phyloP scores from a whole-genome alignment of 805 yeast species.

The Spathaspora boniae region DNA sequence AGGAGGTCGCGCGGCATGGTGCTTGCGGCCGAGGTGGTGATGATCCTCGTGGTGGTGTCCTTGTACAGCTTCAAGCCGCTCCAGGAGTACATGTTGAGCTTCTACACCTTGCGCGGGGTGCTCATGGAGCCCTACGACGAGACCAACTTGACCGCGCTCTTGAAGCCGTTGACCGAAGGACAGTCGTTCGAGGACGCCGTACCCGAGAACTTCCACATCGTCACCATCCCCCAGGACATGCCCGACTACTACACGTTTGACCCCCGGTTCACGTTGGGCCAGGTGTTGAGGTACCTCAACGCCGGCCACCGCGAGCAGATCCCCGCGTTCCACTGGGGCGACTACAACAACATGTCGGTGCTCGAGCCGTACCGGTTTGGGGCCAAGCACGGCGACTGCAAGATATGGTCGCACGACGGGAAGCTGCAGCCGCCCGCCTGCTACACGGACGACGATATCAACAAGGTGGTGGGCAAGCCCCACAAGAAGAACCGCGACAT shows the following conservation, averaged over 20 bases:
- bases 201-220: too few relatives aligned
- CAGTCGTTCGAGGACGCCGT: too few relatives aligned
- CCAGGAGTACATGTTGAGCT: too few relatives aligned
- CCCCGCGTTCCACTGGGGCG: conserved; percentile 33
- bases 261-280: conserved; percentile 26
- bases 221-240: too few relatives aligned
- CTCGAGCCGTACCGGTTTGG: conserved; percentile 15
- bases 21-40: too few relatives aligned
- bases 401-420: conserved; percentile 14
- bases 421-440: conserved; percentile 14
- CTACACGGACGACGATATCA: conserved; percentile 24
- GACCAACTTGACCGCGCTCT: too few relatives aligned
- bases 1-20: too few relatives aligned
- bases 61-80: too few relatives aligned
- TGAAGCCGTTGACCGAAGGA: too few relatives aligned
- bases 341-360: conserved; percentile 22
- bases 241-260: conserved; percentile 18
- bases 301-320: conserved; percentile 6
- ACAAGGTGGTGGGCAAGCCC: conserved; percentile 11
- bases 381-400: conserved; percentile 17
- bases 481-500: background rate
- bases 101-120: too few relatives aligned
- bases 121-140: too few relatives aligned
- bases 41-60: too few relatives aligned
- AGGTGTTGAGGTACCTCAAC: conserved; percentile 17